phyloP scores from a whole-genome alignment of 768 basidiomycete genomes.

The Leucosporidium scottii region DNA sequence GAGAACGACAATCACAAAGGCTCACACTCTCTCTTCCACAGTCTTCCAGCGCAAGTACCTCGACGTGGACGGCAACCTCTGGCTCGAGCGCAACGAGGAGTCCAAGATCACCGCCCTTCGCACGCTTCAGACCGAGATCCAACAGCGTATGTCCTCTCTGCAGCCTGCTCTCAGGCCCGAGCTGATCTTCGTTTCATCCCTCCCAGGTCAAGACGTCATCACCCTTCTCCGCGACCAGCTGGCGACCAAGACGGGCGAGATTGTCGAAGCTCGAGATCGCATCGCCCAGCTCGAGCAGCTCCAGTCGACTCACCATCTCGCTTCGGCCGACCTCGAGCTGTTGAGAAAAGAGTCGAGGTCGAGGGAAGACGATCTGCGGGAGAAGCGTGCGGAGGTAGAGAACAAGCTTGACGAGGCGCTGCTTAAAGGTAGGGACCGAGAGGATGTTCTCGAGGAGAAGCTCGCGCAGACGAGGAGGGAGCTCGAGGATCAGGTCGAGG shows the following conservation, averaged over 20 bases:
- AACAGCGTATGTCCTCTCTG: conserved; percentile 2
- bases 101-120: conserved; percentile 8
- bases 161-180: not conserved
- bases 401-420: too few relatives aligned
- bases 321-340: not conserved
- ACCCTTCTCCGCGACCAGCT: conserved; percentile 15
- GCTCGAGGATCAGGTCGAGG: too few relatives aligned
- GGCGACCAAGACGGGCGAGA: conserved; percentile 8
- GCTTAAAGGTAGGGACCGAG: too few relatives aligned
- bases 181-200: too few relatives aligned
- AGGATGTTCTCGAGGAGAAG: too few relatives aligned
- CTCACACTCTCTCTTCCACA: not conserved
- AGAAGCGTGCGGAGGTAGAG: too few relatives aligned
- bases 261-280: conserved; percentile 8
- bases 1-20: too few relatives aligned
- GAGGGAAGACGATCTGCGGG: too few relatives aligned
- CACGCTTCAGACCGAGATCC: not conserved
- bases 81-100: conserved; percentile 9
- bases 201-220: conserved; percentile 21
- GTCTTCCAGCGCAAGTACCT: not conserved
- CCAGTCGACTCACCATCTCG: not conserved
- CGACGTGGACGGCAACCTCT: not conserved
- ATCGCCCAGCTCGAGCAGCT: not conserved
- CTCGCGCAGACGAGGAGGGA: too few relatives aligned
- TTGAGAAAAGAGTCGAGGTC: not conserved